Base-by-base conservation (phyloP, 2,329 filamentous ascomycete genomes). In the Davidsoniella eucalypti region DNA sequence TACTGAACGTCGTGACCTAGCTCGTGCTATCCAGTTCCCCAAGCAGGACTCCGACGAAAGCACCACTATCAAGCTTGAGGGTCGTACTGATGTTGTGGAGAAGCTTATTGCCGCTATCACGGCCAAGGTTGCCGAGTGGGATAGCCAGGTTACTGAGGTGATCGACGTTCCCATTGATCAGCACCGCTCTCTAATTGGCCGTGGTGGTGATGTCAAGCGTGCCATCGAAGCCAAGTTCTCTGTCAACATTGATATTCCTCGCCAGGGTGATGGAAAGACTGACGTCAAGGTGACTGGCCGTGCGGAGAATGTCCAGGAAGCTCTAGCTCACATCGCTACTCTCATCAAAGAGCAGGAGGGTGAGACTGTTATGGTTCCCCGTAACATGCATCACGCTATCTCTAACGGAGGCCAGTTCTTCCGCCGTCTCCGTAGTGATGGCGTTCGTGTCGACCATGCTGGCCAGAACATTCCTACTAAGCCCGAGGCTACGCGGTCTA, bases 351-450 rank as follows among this genome's bases (percentile, higher is more conserved):
- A 88, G 57, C 84, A 90, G 61, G 82, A 92, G 63, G 85, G 86
- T 54, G 87, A 92, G 71, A 92, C 84, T 0, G 66, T 96, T n/a
- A 74, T 83, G 58, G 76, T 98, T 7, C 90, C 92, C 9, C 77
- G 80, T 53, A 78, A 80, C 58, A 70, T 92, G 54, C 92, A 98
- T 69, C 86, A 96, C 63, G 68, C 73, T 53, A 75, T 98, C 57
- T 77, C 85, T 48, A 90, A 94, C 63, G 88, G 90, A 56, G 92
- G 90, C 1, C 82, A 87, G 58, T 84, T 96, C 69, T 95, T 96
- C 83, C 85, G 90, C 56, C 83, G 80, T 59, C 78, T 98, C 40
- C 80, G 84, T 56, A 88, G 80, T 64, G 84, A 95, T 60, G 82
- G 85, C 57, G 87, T 98, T 56, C 92, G 83, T 0, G 84, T 98